Conservation (phyloP, 192 early-diverging fungal genomes). For the Coemansia sp. region DNA sequence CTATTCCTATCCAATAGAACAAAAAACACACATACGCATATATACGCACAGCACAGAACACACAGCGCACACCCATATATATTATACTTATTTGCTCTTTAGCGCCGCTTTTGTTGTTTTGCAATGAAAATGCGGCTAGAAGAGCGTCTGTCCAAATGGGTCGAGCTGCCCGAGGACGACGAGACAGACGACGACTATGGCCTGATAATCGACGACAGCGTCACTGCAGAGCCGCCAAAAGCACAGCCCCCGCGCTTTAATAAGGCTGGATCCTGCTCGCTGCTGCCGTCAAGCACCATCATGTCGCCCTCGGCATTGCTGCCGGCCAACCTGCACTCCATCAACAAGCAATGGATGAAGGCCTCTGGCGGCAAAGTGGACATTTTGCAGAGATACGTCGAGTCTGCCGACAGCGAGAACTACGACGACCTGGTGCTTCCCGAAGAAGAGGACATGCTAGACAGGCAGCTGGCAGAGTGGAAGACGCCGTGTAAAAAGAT, state of each 20-base stretch:
- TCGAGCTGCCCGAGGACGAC: constrained; percentile 39
- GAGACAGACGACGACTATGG: constrained; percentile 44
- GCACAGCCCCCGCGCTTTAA: constrained; percentile 28
- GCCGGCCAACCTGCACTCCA: constrained; percentile 26
- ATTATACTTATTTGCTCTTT: not conserved
- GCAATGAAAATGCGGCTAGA: constrained; percentile 31
- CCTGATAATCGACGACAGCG: constrained; percentile 44
- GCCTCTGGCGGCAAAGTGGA: constrained; percentile 17
- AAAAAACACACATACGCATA: not conserved
- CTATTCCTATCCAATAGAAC: not conserved
- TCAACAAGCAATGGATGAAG: constrained; percentile 14
- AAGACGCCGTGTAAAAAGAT: constrained; percentile 34
- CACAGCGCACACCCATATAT: not conserved
- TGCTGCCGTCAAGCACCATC: constrained; percentile 22
- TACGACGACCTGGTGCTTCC: constrained; percentile 50
- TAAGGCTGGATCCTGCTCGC: constrained; percentile 41
- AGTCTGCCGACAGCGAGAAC: constrained; percentile 32
- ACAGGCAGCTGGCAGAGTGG: constrained; percentile 34
- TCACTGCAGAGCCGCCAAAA: constrained; percentile 23
- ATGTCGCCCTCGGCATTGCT: constrained; percentile 27
- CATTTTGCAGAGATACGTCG: constrained; percentile 31
- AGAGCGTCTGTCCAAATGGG: constrained; percentile 42
- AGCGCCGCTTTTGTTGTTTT: not conserved
- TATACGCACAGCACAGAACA: not conserved
- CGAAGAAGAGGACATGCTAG: constrained; percentile 39